phyloP scores from a whole-genome alignment of 2,329 filamentous ascomycete species.

The Stagonosporopsis tanaceti region DNA sequence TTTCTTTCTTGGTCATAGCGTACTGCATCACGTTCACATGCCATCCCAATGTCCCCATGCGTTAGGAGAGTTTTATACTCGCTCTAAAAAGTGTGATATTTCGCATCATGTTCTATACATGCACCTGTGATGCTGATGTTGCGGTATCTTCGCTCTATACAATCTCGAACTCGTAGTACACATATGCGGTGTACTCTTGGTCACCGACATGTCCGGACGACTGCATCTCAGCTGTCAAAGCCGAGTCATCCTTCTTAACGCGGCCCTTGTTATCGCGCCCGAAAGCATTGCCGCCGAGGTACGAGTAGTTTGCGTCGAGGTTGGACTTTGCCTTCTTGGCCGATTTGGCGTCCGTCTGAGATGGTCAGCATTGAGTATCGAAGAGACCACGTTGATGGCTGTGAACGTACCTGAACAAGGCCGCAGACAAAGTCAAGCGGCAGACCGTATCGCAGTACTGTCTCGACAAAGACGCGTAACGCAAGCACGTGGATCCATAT shows the following conservation, averaged over 20 bases:
- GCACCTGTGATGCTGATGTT: conserved; percentile 4
- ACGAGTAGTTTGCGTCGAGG: conserved; percentile 85
- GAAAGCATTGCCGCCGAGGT: conserved; percentile 93
- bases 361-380: conserved; percentile 6
- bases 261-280: conserved; percentile 92
- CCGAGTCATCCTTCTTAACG: conserved; percentile 86
- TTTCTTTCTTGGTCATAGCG: conserved; percentile 10
- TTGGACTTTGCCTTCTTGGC: conserved; percentile 72
- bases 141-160: conserved; percentile 21
- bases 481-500: conserved; percentile 93
- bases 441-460: conserved; percentile 92
- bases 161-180: conserved; percentile 95
- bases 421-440: conserved; percentile 89
- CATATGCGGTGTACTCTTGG: conserved; percentile 92
- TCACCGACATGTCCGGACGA: conserved; percentile 73
- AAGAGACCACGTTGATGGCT: not conserved
- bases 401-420: conserved; percentile 73
- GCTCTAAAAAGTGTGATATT: conserved; percentile 5
- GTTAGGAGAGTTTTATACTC: not conserved
- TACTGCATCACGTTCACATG: conserved; percentile 2
- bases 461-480: conserved; percentile 94
- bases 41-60: not conserved
- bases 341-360: conserved; percentile 81
- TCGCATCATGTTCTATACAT: conserved; percentile 20
- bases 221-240: conserved; percentile 82